phyloP scores from a whole-genome alignment of 768 basidiomycete genomes.

The Rhodotorula diobovata region DNA sequence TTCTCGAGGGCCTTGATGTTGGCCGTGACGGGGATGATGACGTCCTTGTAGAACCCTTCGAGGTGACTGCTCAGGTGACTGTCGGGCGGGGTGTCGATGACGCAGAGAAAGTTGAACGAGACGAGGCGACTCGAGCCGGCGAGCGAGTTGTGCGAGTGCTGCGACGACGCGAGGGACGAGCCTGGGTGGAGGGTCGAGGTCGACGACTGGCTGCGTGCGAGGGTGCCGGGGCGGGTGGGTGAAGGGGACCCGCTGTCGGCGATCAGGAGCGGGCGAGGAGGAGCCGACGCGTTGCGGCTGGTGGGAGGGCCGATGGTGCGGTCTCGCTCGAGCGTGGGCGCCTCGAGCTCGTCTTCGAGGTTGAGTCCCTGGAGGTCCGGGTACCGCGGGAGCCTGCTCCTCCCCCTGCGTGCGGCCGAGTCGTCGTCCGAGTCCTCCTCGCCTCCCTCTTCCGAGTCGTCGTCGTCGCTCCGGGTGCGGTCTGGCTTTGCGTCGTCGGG shows the following conservation, averaged over 20 bases:
- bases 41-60: slow-evolving; percentile 42
- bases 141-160: slow-evolving; percentile 70
- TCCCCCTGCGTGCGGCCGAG: background rate
- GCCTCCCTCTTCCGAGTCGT: slow-evolving; percentile 3
- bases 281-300: slow-evolving; percentile 15
- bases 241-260: slow-evolving; percentile 9
- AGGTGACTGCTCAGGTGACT: slow-evolving; percentile 42
- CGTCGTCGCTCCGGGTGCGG: slow-evolving; percentile 25
- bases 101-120: slow-evolving; percentile 41
- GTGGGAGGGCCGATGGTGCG: slow-evolving; percentile 16
- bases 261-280: slow-evolving; percentile 17
- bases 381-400: slow-evolving; percentile 15
- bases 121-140: slow-evolving; percentile 22
- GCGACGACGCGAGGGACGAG: slow-evolving; percentile 62
- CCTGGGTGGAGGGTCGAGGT: slow-evolving; percentile 69
- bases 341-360: slow-evolving; percentile 2
- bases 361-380: background rate
- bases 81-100: slow-evolving; percentile 44
- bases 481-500: slow-evolving; percentile 14
- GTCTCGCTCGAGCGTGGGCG: slow-evolving; percentile 4
- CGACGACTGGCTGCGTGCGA: slow-evolving; percentile 64
- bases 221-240: slow-evolving; percentile 35
- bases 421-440: background rate
- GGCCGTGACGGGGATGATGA: slow-evolving; percentile 56
- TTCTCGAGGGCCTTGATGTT: slow-evolving; percentile 90